Evolutionary conservation across 768 basidiomycete species (phyloP).

Genomic region (Amanita fuliginea): DNA sequence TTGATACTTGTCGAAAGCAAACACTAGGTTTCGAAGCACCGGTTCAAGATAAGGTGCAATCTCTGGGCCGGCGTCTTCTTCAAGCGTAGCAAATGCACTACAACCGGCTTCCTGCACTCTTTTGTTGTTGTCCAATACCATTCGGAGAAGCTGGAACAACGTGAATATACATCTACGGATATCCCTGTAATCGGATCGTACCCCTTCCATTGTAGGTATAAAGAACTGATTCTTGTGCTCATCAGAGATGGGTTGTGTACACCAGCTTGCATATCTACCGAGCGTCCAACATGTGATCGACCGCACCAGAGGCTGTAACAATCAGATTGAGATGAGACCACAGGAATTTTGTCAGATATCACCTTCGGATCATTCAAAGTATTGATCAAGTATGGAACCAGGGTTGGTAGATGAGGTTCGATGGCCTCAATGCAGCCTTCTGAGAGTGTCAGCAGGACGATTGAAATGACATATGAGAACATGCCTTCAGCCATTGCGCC

Average conservation of each 20-base stretch:
- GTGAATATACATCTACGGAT: conserved; percentile 4
- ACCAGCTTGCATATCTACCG: conserved; percentile 98
- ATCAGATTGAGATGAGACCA: conserved; percentile 6
- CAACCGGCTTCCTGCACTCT: conserved; percentile 99
- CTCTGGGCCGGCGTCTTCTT: conserved; percentile 90
- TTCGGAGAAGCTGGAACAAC: conserved; percentile 71
- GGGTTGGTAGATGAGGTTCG: conserved; percentile 86
- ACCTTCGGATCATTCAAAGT: conserved; percentile 91
- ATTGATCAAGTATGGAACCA: conserved; percentile 88
- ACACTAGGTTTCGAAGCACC: conserved; percentile 87
- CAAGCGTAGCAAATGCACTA: conserved; percentile 95
- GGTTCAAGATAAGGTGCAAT: conserved; percentile 93
- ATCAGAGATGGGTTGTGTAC: conserved; percentile 71
- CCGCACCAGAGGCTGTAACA: conserved; percentile 77
- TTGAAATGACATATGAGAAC: conserved; percentile 11
- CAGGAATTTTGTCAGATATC: conserved; percentile 11
- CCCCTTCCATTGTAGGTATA: conserved; percentile 97
- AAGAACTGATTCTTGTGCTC: conserved; percentile 89
- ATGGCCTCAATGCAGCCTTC: conserved; percentile 94
- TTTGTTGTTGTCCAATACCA: conserved; percentile 98
- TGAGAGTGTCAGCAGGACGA: conserved; percentile 5
- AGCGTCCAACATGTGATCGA: conserved; percentile 99
- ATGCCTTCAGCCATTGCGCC: conserved; percentile 98
- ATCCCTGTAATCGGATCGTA: conserved; percentile 21
- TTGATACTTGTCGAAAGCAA: conserved; percentile 97